phyloP scores from a whole-genome alignment of 1,284 basidiomycete species.

The Dichomitus squalens region DNA sequence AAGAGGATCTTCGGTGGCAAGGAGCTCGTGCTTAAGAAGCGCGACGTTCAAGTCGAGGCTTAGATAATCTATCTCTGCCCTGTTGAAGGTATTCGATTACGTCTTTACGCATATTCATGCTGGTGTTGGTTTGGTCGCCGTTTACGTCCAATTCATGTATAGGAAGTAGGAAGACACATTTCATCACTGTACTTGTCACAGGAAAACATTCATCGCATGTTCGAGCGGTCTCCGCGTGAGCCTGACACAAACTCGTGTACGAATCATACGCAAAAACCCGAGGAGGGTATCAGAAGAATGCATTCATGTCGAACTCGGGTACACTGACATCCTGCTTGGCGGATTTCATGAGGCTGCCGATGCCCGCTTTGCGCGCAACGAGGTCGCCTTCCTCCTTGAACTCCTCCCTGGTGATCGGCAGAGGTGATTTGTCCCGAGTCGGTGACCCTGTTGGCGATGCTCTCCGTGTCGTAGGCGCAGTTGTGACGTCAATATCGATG shows the following conservation, averaged over 20 bases:
- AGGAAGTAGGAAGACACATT: constrained; percentile 24
- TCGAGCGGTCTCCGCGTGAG: not conserved
- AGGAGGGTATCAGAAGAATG: constrained; percentile 49
- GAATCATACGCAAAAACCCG: not conserved
- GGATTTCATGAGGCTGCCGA: constrained; percentile 83
- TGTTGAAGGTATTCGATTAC: constrained; percentile 15
- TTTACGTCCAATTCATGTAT: constrained; percentile 22
- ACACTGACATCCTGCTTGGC: constrained; percentile 87
- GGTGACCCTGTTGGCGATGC: constrained; percentile 46
- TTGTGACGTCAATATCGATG: constrained; percentile 86
- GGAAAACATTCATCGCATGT: constrained; percentile 16
- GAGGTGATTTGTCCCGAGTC: constrained; percentile 14
- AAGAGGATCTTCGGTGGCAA: constrained; percentile 72
- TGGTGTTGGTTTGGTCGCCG: constrained; percentile 15
- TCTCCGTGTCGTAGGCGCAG: constrained; percentile 59
- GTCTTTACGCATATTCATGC: constrained; percentile 14
- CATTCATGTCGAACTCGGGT: constrained; percentile 84
- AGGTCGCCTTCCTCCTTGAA: constrained; percentile 57
- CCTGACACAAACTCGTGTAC: not conserved
- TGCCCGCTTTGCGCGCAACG: constrained; percentile 67
- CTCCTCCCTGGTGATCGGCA: constrained; percentile 28
- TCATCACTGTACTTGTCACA: constrained; percentile 23
- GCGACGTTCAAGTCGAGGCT: constrained; percentile 69
- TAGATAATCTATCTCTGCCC: constrained; percentile 34
- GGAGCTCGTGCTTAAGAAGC: constrained; percentile 82